phyloP scores from a whole-genome alignment of 2,329 filamentous ascomycete genomes.

The Neurospora sp. region DNA sequence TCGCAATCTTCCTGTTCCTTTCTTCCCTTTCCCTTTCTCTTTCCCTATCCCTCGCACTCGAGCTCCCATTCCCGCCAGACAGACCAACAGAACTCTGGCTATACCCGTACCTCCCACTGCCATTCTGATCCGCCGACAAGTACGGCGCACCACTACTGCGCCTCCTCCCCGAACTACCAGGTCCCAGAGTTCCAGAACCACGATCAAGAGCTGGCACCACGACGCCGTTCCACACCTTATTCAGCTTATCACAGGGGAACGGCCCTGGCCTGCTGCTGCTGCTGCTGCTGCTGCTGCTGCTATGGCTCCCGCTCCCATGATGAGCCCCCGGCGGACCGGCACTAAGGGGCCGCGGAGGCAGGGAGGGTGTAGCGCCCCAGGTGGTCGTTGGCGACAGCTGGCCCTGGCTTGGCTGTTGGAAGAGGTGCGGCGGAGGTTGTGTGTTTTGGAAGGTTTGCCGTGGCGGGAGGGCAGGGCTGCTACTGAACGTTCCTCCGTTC shows the following conservation, averaged over 20 bases:
- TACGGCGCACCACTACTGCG: constrained; percentile 7
- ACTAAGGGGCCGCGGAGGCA: constrained; percentile 38
- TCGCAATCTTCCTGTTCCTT: constrained; percentile 19
- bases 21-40: constrained; percentile 16
- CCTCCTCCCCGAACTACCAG: neutral
- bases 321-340: constrained; percentile 28
- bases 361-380: constrained; percentile 8
- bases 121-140: constrained; percentile 3
- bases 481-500: constrained; percentile 1
- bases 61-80: constrained; percentile 3
- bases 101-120: neutral
- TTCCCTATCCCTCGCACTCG: neutral
- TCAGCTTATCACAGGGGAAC: constrained; percentile 14
- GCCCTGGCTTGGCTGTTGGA: constrained; percentile 14
- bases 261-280: constrained; percentile 11
- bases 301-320: constrained; percentile 8
- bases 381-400: constrained; percentile 4
- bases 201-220: constrained; percentile 3
- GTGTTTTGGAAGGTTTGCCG: neutral
- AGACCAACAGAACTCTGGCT: neutral
- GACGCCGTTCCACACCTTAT: constrained; percentile 14
- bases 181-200: neutral
- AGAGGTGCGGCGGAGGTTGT: constrained; percentile 7
- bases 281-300: constrained; percentile 11
- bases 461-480: constrained; percentile 1